phyloP scores from a whole-genome alignment of 192 early-diverging fungal species.

The Chytriomyces sp. region DNA sequence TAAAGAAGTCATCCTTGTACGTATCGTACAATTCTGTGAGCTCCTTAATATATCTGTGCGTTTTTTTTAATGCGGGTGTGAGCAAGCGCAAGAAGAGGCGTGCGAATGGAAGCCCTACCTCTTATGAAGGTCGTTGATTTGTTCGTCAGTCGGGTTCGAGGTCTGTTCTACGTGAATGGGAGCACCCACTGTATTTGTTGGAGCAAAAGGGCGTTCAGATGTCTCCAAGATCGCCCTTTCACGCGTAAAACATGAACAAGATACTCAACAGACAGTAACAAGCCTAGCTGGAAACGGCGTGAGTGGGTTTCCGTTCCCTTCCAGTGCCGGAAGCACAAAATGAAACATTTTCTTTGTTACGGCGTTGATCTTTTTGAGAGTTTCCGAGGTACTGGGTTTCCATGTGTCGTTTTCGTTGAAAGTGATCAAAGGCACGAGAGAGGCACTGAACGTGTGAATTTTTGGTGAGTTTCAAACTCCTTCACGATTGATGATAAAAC shows the following conservation, averaged over 20 bases:
- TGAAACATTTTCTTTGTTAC: constrained; percentile 11
- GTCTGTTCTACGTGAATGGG: constrained; percentile 31
- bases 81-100: constrained; percentile 22
- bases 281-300: constrained; percentile 30
- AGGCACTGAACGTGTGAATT: constrained; percentile 61
- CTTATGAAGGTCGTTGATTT: constrained; percentile 35
- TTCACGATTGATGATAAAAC: too few species aligned
- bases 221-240: background rate
- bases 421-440: constrained; percentile 26
- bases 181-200: constrained; percentile 25
- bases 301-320: constrained; percentile 24
- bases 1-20: constrained; percentile 44
- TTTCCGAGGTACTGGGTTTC: constrained; percentile 18
- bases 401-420: constrained; percentile 35
- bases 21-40: constrained; percentile 34
- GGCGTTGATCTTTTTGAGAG: constrained; percentile 22
- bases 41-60: constrained; percentile 35
- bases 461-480: background rate
- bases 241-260: background rate
- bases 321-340: constrained; percentile 28
- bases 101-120: background rate
- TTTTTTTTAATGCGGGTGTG: background rate
- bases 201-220: background rate
- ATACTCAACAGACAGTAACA: constrained; percentile 29
- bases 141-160: constrained; percentile 33